Percentiles rank a stretch among this genome's conserved stretches.
Evolutionary conservation across 1,284 basidiomycete species (phyloP).

Genomic region (Porogramme epimiltina): DNA sequence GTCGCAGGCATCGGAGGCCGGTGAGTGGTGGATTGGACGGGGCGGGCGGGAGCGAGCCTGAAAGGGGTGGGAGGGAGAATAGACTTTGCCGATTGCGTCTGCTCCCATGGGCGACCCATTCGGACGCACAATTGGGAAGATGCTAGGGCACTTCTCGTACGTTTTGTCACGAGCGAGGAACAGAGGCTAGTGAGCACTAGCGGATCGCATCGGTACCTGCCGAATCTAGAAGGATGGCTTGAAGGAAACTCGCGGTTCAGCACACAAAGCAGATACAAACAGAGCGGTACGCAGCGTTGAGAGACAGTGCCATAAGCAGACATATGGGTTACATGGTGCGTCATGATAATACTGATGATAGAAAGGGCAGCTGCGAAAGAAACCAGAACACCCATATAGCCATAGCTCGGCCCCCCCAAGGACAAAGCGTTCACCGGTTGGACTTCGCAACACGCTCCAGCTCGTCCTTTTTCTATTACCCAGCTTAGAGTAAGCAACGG

Average conservation of each 20-base stretch:
- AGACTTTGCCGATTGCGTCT: too few relatives aligned
- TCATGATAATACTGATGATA: slow-evolving; percentile 29
- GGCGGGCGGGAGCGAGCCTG: too few relatives aligned
- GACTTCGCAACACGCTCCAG: slow-evolving; percentile 99
- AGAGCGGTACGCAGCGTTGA: slow-evolving; percentile 25
- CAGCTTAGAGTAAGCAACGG: not conserved
- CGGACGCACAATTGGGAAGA: too few relatives aligned
- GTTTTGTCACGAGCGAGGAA: too few relatives aligned
- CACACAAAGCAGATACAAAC: slow-evolving; percentile 17
- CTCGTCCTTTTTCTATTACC: slow-evolving; percentile 84
- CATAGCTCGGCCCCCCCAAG: slow-evolving; percentile 25
- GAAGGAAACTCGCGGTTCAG: slow-evolving; percentile 8
- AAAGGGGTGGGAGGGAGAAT: too few relatives aligned
- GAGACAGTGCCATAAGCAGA: slow-evolving; percentile 32
- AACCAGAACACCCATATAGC: slow-evolving; percentile 32
- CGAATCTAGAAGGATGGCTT: too few relatives aligned
- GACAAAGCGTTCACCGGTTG: slow-evolving; percentile 79
- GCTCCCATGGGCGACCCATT: too few relatives aligned
- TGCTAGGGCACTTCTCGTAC: too few relatives aligned
- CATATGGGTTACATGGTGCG: slow-evolving; percentile 35
- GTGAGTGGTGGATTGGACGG: too few relatives aligned
- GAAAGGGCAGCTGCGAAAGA: slow-evolving; percentile 27
- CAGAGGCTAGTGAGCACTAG: too few relatives aligned
- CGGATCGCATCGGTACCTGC: too few relatives aligned
- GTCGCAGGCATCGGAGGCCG: too few relatives aligned